A percentile compares a stretch with the other conserved stretches of the same genome.
These are phyloP conservation scores for Trichoderma sp. DNA, from an alignment of 2,329 filamentous ascomycete species.

Conservation along the genomic window DNA sequence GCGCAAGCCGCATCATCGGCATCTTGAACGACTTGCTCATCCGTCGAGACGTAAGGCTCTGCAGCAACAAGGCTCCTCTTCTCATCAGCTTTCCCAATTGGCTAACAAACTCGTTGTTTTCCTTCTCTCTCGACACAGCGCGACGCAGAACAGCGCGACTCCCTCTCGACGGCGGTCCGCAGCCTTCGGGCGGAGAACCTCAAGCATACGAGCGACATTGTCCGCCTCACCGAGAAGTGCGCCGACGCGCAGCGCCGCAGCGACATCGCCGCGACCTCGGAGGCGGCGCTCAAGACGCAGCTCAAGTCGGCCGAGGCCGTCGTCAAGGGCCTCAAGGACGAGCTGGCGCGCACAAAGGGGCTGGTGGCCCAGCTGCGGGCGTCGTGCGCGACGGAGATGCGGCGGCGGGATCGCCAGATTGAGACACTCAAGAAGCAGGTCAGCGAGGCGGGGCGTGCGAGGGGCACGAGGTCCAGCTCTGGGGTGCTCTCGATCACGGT, in stretches of 20 bases:
- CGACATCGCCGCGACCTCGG: conserved; percentile 66
- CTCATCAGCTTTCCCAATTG: no score
- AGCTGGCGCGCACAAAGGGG: conserved; percentile 76
- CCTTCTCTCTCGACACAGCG: conserved; percentile 55
- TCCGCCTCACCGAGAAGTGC: conserved; percentile 58
- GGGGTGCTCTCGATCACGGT: conserved; percentile 61
- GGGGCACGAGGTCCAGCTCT: conserved; percentile 57
- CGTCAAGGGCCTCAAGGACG: conserved; percentile 78
- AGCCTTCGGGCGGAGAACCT: conserved; percentile 73
- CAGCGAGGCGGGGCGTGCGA: conserved; percentile 66
- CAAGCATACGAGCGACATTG: conserved; percentile 70
- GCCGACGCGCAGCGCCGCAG: conserved; percentile 58
- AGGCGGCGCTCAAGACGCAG: conserved; percentile 69
- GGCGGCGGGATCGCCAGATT: conserved; percentile 86
- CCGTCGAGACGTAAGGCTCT: conserved; percentile 71
- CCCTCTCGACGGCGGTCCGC: conserved; percentile 75
- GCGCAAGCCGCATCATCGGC: conserved; percentile 86
- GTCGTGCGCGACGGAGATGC: conserved; percentile 86
- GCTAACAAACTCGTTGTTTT: neutral
- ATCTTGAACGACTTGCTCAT: conserved; percentile 92
- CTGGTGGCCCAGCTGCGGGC: conserved; percentile 81
- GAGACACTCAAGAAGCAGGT: conserved; percentile 87
- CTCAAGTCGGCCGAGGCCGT: conserved; percentile 73
- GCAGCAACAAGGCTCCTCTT: neutral
- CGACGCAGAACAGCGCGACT: conserved; percentile 86